These are phyloP conservation scores for Malassezia cuniculi DNA, from an alignment of 1,284 basidiomycete genomes.

Conservation along the genomic window DNA sequence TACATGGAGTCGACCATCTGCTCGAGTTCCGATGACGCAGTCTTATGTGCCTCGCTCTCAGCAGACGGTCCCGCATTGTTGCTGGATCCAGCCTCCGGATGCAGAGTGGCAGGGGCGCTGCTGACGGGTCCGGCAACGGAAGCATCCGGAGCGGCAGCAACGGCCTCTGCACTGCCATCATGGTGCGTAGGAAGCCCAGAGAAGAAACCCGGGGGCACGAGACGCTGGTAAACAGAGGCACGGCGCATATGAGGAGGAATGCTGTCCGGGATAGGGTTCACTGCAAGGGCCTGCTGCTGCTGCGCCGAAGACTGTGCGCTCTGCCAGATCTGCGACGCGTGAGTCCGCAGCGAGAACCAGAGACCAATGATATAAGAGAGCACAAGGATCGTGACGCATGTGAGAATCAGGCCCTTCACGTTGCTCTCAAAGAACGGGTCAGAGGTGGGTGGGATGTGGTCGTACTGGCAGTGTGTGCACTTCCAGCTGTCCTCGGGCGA, in stretches of 20 bases:
- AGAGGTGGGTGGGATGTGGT: constrained; percentile 76
- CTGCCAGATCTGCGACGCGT: constrained; percentile 98
- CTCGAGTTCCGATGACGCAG: no score
- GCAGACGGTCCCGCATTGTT: no score
- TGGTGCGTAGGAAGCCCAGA: no score
- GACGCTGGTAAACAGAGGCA: constrained; percentile 60
- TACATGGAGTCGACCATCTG: constrained; percentile 2
- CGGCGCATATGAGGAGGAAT: constrained; percentile 49
- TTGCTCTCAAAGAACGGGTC: constrained; percentile 95
- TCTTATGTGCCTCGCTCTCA: no score
- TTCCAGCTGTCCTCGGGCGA: constrained; percentile 52
- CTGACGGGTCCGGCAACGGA: no score
- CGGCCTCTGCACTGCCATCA: constrained; percentile 30
- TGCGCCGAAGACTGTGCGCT: constrained; percentile 50
- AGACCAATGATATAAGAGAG: constrained; percentile 91
- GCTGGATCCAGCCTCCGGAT: no score
- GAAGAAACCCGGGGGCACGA: constrained; percentile 45
- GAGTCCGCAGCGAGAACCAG: constrained; percentile 97
- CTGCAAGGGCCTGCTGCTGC: constrained; percentile 10
- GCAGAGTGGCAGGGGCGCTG: no score
- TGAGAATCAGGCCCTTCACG: constrained; percentile 85
- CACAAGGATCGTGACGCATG: constrained; percentile 75
- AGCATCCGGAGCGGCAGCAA: constrained; percentile 24
- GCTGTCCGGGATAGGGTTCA: constrained; percentile 36
- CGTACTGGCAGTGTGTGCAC: constrained; percentile 85